Percentiles rank a stretch among this genome's conserved stretches.
Conservation (phyloP, 139 green algal genomes). For the Micromonas pusilla region DNA sequence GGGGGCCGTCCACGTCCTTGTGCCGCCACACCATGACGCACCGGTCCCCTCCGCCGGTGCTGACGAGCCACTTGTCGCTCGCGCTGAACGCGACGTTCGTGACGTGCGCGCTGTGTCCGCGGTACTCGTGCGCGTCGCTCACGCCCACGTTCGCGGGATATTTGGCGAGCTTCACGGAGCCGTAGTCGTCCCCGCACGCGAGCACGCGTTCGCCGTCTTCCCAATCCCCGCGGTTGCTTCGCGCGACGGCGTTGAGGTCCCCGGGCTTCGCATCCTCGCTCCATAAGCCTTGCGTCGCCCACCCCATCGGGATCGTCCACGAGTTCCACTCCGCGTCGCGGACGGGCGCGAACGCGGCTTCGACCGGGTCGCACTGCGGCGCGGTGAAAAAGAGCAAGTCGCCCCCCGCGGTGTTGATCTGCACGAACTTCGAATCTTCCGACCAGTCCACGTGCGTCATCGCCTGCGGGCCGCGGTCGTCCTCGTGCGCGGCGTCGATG, state of each 20-base stretch:
- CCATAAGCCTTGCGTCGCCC: constrained; percentile 23
- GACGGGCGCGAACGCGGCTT: neutral
- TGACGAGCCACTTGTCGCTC: constrained; percentile 29
- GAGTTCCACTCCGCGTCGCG: constrained; percentile 22
- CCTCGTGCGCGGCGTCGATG: constrained; percentile 14
- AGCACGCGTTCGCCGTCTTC: constrained; percentile 2
- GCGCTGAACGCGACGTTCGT: constrained; percentile 12
- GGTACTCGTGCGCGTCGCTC: neutral
- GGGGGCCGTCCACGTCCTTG: constrained; percentile 13
- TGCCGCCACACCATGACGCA: constrained; percentile 30
- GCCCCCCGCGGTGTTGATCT: constrained; percentile 19
- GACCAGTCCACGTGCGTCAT: constrained; percentile 37
- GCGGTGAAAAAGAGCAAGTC: constrained; percentile 27
- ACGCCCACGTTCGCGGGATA: constrained; percentile 24
- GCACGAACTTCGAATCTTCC: constrained; percentile 22
- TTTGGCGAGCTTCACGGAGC: neutral
- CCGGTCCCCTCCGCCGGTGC: constrained; percentile 16
- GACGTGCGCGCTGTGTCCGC: constrained; percentile 23
- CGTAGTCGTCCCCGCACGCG: constrained; percentile 17
- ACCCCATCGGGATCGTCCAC: constrained; percentile 3
- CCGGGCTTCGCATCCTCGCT: neutral
- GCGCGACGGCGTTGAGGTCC: constrained; percentile 17
- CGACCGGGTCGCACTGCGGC: constrained; percentile 6
- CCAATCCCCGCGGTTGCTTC: neutral
- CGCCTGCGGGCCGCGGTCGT: constrained; percentile 21